Evolutionary conservation across 2,329 filamentous ascomycete species (phyloP).

Genomic region (Aspergillus pseudoglaucus): DNA sequence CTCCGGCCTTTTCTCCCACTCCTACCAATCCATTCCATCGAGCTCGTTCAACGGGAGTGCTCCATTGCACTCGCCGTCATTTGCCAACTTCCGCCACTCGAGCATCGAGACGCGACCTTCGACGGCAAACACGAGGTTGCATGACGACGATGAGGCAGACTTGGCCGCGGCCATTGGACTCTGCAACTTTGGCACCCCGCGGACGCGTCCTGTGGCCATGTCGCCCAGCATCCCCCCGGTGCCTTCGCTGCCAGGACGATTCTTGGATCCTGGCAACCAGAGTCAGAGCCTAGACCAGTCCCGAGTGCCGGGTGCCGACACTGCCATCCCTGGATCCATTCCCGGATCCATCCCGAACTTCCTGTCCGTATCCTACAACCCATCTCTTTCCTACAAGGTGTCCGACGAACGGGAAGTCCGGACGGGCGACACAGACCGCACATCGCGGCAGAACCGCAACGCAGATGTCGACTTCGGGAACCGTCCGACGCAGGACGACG

Average conservation of each 20-base stretch:
- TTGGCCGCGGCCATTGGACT: conserved; percentile 85
- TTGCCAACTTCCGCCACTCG: conserved; percentile 60
- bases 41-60: conserved; percentile 50
- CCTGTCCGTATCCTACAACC: conserved; percentile 37
- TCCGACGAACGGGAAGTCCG: conserved; percentile 56
- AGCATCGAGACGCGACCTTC: conserved; percentile 71
- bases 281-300: conserved; percentile 45
- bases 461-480: conserved; percentile 31
- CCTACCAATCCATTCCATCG: conserved; percentile 67
- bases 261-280: conserved; percentile 61
- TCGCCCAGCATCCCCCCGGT: conserved; percentile 75
- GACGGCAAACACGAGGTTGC: conserved; percentile 69
- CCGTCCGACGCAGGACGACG: conserved; percentile 60
- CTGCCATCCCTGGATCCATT: conserved; percentile 26
- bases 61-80: conserved; percentile 42
- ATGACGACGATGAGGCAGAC: conserved; percentile 76
- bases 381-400: conserved; percentile 42
- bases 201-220: conserved; percentile 57
- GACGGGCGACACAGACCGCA: conserved; percentile 56
- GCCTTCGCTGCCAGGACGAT: conserved; percentile 76
- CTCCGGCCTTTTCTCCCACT: conserved; percentile 58
- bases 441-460: conserved; percentile 28
- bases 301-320: conserved; percentile 21
- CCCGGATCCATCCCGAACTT: conserved; percentile 28
- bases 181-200: conserved; percentile 78